Evolutionary conservation across 2,329 filamentous ascomycete genomes (phyloP), one percentile per base, ranked within the genome.

Genomic region (Cordyceps pruinosa): DNA sequence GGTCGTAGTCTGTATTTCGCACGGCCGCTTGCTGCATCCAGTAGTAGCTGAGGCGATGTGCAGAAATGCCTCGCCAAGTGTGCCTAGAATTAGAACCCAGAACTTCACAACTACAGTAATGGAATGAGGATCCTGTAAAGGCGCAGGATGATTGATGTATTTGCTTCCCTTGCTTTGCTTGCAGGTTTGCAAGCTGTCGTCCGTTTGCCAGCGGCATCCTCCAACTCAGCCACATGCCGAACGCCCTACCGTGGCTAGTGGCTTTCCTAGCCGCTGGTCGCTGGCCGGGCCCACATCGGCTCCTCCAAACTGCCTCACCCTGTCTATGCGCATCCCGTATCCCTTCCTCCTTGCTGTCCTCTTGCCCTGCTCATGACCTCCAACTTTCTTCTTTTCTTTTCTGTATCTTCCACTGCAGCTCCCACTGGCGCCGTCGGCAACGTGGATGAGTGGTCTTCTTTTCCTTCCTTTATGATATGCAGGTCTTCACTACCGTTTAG

Each of bases 401-500:
- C 47, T 50, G 8, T 51, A 47, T 44, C 48, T 25, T 57, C 48
- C 26, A 37, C 48, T 39, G 52, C 47, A 19, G 32, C 37, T 49
- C n/a, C 56, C 52, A 52, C 56, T 47, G 56, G 25, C 32, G 13
- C 19, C n/a, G 55, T 57, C 45, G 13, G 47, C 26, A 46, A 15
- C 30, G 25, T 28, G 41, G 47, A 51, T 17, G n/a, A 41, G 35
- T 47, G 45, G 55, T 23, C 6, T 9, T 23, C 15, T 26, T 41
- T 26, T 30, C 19, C 15, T 17, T 49, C 37, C 23, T 41, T 41
- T 25, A n/a, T 41, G 34, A n/a, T 35, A 47, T 52, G 47, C 48
- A 12, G n/a, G n/a, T 47, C 15, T 47, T 28, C 15, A 47, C n/a
- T n/a, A 15, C 32, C 5, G 41, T 52, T 23, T 47, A 39, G 52